Percentiles rank a stretch among this genome's conserved stretches.
Evolutionary conservation across 495 filamentous ascomycete species (phyloP).

Genomic region (Penicillium waksmanii): DNA sequence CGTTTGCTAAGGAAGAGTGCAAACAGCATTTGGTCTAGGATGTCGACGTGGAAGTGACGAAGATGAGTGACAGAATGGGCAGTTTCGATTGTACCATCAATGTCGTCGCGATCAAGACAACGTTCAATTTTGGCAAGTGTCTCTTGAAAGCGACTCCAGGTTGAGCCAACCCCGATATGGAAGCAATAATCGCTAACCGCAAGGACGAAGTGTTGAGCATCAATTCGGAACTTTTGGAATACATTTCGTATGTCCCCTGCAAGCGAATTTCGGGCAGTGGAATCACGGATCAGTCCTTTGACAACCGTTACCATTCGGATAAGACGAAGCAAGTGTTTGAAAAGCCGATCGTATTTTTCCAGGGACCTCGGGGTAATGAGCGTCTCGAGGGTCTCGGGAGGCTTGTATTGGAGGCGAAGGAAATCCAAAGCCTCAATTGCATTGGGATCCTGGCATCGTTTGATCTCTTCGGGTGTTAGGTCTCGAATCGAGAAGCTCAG

Average conservation of each 20-base stretch:
- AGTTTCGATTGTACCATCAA: slow-evolving; percentile 55
- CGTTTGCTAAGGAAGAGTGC: slow-evolving; percentile 64
- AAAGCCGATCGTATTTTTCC: slow-evolving; percentile 80
- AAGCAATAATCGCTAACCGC: slow-evolving; percentile 74
- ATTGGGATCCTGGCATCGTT: slow-evolving; percentile 76
- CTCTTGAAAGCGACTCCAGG: slow-evolving; percentile 70
- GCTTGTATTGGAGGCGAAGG: slow-evolving; percentile 80
- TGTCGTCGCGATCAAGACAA: slow-evolving; percentile 52
- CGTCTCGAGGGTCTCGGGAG: slow-evolving; percentile 70
- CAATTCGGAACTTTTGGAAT: slow-evolving; percentile 66
- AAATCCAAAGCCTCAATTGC: slow-evolving; percentile 89
- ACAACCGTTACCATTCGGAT: slow-evolving; percentile 80
- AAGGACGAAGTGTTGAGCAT: slow-evolving; percentile 77
- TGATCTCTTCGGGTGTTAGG: slow-evolving; percentile 72
- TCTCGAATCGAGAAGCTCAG: slow-evolving; percentile 88
- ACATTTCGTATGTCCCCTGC: slow-evolving; percentile 45
- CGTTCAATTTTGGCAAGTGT: slow-evolving; percentile 66
- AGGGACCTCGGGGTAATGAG: slow-evolving; percentile 71
- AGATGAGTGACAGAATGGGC: slow-evolving; percentile 62
- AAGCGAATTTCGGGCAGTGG: slow-evolving; percentile 44
- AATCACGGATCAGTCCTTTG: slow-evolving; percentile 68
- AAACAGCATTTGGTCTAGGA: slow-evolving; percentile 80
- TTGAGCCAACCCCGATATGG: slow-evolving; percentile 69
- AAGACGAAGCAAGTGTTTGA: slow-evolving; percentile 75
- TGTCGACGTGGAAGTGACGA: slow-evolving; percentile 69